A percentile compares a stretch with the other conserved stretches of the same genome.
These are phyloP conservation scores for Elongisporangium undulatum DNA, from an alignment of 352 stramenopile genomes.

Conservation along the genomic window DNA sequence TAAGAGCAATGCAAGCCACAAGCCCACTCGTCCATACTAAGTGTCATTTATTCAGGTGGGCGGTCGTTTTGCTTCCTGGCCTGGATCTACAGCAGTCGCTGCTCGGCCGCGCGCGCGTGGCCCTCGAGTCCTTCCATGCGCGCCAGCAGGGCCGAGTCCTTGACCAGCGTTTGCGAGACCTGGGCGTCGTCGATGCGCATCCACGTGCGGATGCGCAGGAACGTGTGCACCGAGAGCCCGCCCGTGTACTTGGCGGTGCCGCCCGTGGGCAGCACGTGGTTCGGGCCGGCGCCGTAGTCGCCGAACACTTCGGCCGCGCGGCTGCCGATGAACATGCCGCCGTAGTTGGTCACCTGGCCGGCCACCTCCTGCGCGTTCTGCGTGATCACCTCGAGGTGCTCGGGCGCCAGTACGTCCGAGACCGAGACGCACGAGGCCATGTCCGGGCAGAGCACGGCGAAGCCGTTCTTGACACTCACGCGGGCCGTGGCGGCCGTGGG, in stretches of 20 bases:
- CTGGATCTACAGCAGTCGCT: constrained; percentile 62
- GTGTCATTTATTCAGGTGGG: constrained; percentile 22
- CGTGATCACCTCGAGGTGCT: constrained; percentile 92
- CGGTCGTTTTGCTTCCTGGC: constrained; percentile 6
- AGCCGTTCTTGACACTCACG: constrained; percentile 70
- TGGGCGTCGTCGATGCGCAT: constrained; percentile 95
- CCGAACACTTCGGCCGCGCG: constrained; percentile 94
- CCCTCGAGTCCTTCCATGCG: constrained; percentile 85
- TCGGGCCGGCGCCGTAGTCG: constrained; percentile 98
- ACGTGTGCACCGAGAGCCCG: constrained; percentile 97
- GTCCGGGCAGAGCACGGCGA: constrained; percentile 70
- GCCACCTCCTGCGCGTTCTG: constrained; percentile 86
- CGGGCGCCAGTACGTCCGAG: constrained; percentile 79
- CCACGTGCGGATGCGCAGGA: constrained; percentile 97
- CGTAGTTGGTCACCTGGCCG: constrained; percentile 67
- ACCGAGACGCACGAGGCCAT: constrained; percentile 74
- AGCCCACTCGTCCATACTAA: constrained; percentile 1
- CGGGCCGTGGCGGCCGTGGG: constrained; percentile 54
- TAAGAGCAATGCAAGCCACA: neutral
- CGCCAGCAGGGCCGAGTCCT: constrained; percentile 94
- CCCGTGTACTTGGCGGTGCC: constrained; percentile 97
- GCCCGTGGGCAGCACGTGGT: constrained; percentile 97
- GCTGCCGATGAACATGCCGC: constrained; percentile 94
- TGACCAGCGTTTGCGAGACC: constrained; percentile 82
- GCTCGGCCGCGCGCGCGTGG: constrained; percentile 74